Conservation (phyloP, 768 basidiomycete species). For the Lactarius sp. region DNA sequence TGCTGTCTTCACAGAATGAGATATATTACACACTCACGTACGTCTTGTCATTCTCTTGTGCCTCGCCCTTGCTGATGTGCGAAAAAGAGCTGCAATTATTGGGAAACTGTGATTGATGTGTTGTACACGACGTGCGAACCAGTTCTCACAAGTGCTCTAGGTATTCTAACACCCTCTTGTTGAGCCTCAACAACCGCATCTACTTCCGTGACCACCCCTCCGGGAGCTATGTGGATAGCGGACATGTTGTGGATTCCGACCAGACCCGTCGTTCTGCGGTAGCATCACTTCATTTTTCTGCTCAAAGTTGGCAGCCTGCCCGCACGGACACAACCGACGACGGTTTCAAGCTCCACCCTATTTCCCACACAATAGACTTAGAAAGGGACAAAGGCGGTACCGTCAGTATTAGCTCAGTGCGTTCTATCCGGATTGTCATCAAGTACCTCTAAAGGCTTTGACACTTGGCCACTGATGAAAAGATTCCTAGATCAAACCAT, state of each 20-base stretch:
- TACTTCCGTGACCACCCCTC: constrained; percentile 16
- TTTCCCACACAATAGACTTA: background rate
- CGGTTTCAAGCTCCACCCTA: background rate
- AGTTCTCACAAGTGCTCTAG: constrained; percentile 1
- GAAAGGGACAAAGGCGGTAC: background rate
- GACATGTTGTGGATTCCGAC: background rate
- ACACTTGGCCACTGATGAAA: background rate
- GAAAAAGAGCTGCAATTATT: constrained; percentile 23
- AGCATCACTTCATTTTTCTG: background rate
- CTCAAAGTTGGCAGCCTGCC: background rate
- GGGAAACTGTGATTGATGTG: constrained; percentile 22
- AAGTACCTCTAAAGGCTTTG: background rate
- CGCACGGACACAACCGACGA: background rate
- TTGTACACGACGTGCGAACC: background rate
- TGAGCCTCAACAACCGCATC: constrained; percentile 28
- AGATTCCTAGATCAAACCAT: background rate
- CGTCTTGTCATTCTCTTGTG: background rate
- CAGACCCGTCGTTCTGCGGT: background rate
- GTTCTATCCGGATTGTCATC: background rate
- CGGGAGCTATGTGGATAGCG: background rate
- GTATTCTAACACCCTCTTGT: constrained; percentile 29
- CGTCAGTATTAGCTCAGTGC: background rate
- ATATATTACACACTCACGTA: constrained; percentile 20
- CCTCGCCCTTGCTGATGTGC: background rate
- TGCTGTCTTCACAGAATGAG: background rate